Evolutionary conservation across 768 basidiomycete genomes (phyloP).

Genomic region (Serendipita indica): DNA sequence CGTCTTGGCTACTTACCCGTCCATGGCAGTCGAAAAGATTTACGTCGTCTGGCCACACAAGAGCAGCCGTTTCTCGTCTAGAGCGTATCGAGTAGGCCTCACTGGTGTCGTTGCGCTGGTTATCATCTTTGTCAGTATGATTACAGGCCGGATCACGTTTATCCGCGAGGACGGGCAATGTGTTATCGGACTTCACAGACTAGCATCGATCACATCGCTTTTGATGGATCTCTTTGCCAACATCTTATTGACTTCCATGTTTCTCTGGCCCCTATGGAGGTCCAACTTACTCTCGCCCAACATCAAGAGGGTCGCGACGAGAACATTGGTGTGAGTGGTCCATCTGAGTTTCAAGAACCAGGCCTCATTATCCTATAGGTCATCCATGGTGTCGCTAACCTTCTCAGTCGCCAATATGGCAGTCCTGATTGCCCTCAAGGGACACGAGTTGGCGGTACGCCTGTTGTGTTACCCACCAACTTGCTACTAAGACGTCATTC

Average conservation of each 20-base stretch:
- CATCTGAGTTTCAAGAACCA: no score
- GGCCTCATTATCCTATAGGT: constrained; percentile 20
- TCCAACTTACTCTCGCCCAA: constrained; percentile 22
- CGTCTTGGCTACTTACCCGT: constrained; percentile 16
- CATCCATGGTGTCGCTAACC: constrained; percentile 31
- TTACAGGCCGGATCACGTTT: constrained; percentile 26
- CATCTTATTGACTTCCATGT: constrained; percentile 20
- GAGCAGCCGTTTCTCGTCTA: constrained; percentile 26
- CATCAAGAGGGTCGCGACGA: constrained; percentile 27
- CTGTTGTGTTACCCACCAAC: background rate
- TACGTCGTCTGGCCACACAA: constrained; percentile 16
- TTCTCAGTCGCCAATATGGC: constrained; percentile 36
- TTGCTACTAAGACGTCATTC: no score
- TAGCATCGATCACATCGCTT: constrained; percentile 19
- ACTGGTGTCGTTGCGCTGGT: constrained; percentile 25
- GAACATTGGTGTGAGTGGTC: constrained; percentile 34
- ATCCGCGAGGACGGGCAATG: constrained; percentile 28
- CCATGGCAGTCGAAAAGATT: constrained; percentile 11
- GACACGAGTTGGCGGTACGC: constrained; percentile 27
- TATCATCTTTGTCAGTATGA: constrained; percentile 27
- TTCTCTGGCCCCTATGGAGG: constrained; percentile 33
- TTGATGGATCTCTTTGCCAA: constrained; percentile 24
- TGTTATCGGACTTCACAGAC: constrained; percentile 32
- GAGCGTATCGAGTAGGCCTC: constrained; percentile 29
- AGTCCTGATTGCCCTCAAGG: constrained; percentile 31